Conservation (phyloP, 2,329 filamentous ascomycete species). For the Venturia nashicola region DNA sequence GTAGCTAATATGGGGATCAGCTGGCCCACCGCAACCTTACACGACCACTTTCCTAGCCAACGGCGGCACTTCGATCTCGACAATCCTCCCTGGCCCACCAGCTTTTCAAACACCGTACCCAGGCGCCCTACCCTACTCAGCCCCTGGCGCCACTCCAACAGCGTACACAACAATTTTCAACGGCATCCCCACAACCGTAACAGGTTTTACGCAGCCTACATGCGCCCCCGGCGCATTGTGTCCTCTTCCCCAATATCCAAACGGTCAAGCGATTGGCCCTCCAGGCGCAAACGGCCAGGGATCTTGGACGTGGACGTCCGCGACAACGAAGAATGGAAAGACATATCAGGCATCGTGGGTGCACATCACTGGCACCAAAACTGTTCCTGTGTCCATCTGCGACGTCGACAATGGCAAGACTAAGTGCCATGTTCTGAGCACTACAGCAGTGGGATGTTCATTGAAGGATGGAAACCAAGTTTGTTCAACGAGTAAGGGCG, state of each 20-base stretch:
- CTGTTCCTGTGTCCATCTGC: background rate
- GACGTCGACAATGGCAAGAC: background rate
- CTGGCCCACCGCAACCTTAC: background rate
- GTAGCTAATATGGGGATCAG: background rate
- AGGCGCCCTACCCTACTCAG: background rate
- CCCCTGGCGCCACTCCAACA: background rate
- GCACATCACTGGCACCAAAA: conserved; percentile 2
- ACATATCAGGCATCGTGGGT: background rate
- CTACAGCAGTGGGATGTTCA: background rate
- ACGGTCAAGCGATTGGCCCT: background rate
- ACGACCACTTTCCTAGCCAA: background rate
- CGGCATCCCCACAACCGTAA: background rate
- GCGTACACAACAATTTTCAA: background rate
- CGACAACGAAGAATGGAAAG: background rate
- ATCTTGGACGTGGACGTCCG: background rate
- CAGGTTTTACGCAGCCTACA: background rate
- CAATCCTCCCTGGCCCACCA: background rate
- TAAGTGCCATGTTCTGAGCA: background rate
- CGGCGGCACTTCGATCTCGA: background rate
- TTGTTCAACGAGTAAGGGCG: background rate
- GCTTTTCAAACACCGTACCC: background rate
- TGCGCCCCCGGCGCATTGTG: background rate
- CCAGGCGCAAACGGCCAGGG: background rate
- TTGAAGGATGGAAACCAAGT: background rate
- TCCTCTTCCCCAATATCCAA: background rate